Conservation (phyloP, 768 basidiomycete genomes). For the Mycena alexandri region DNA sequence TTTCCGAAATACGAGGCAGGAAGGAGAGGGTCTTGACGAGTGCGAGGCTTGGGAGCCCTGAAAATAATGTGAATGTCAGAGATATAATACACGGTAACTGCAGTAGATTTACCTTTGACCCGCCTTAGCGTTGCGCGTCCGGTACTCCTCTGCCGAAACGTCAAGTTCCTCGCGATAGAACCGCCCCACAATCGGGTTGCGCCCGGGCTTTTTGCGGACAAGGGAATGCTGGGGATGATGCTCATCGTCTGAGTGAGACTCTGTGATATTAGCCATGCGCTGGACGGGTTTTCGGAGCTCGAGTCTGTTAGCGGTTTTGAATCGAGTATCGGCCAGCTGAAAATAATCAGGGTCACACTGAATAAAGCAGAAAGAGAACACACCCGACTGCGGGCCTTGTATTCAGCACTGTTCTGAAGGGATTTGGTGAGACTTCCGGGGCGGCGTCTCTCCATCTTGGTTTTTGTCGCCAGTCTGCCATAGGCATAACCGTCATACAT, state of each 20-base stretch:
- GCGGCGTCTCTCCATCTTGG: not conserved
- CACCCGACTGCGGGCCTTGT: constrained; percentile 17
- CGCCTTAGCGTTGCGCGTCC: constrained; percentile 13
- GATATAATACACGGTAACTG: too few relatives aligned
- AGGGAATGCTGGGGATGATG: not conserved
- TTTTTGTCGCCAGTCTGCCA: constrained; percentile 11
- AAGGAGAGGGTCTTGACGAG: not conserved
- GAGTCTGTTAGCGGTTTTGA: not conserved
- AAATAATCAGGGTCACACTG: not conserved
- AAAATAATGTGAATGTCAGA: not conserved
- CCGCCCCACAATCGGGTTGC: not conserved
- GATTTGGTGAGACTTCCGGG: constrained; percentile 20
- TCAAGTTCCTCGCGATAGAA: constrained; percentile 13
- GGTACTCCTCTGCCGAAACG: constrained; percentile 1
- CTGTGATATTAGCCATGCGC: constrained; percentile 5
- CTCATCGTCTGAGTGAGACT: constrained; percentile 14
- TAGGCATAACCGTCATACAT: constrained; percentile 17
- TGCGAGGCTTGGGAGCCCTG: not conserved
- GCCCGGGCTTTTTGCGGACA: constrained; percentile 16
- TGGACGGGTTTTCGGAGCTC: constrained; percentile 20
- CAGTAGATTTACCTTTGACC: constrained; percentile 11
- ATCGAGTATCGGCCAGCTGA: constrained; percentile 7
- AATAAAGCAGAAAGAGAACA: not conserved
- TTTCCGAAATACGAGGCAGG: not conserved
- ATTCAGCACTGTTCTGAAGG: not conserved